These are phyloP conservation scores for Alternaria ventricosa DNA, from an alignment of 2,329 filamentous ascomycete genomes.

Conservation along the genomic window DNA sequence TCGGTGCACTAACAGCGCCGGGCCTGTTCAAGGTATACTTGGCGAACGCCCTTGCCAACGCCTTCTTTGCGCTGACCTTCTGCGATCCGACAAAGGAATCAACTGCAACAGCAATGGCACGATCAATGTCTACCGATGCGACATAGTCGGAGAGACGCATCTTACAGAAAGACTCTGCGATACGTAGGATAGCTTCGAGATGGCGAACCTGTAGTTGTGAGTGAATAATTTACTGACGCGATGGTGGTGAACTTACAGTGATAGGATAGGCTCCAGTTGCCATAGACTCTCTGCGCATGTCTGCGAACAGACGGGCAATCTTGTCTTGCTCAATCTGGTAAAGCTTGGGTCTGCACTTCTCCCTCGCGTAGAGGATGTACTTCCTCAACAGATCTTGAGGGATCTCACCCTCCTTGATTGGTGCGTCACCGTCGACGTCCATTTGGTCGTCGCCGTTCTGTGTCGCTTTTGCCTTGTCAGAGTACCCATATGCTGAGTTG, in stretches of 20 bases:
- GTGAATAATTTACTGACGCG: not conserved
- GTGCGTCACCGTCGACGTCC: slow-evolving; percentile 57
- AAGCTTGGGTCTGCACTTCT: slow-evolving; percentile 87
- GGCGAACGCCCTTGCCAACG: slow-evolving; percentile 89
- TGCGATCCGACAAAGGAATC: slow-evolving; percentile 96
- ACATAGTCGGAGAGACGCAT: slow-evolving; percentile 99
- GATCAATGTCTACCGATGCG: slow-evolving; percentile 87
- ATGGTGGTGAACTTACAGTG: slow-evolving; percentile 69
- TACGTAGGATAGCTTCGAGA: slow-evolving; percentile 96
- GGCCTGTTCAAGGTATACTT: slow-evolving; percentile 73
- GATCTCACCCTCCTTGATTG: slow-evolving; percentile 72
- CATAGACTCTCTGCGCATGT: slow-evolving; percentile 91
- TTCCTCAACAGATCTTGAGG: slow-evolving; percentile 90
- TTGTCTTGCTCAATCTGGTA: slow-evolving; percentile 99
- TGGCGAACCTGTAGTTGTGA: slow-evolving; percentile 78
- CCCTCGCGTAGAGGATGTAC: slow-evolving; percentile 94
- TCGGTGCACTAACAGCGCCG: slow-evolving; percentile 47
- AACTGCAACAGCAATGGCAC: slow-evolving; percentile 94
- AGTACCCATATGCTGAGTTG: slow-evolving; percentile 44
- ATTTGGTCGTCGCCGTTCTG: slow-evolving; percentile 54
- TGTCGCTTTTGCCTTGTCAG: slow-evolving; percentile 29
- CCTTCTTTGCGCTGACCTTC: slow-evolving; percentile 98
- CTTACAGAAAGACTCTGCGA: slow-evolving; percentile 91
- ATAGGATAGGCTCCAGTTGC: slow-evolving; percentile 97
- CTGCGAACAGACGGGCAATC: slow-evolving; percentile 88